Base-by-base conservation (phyloP, 768 basidiomycete species). In the Russula virescens region DNA sequence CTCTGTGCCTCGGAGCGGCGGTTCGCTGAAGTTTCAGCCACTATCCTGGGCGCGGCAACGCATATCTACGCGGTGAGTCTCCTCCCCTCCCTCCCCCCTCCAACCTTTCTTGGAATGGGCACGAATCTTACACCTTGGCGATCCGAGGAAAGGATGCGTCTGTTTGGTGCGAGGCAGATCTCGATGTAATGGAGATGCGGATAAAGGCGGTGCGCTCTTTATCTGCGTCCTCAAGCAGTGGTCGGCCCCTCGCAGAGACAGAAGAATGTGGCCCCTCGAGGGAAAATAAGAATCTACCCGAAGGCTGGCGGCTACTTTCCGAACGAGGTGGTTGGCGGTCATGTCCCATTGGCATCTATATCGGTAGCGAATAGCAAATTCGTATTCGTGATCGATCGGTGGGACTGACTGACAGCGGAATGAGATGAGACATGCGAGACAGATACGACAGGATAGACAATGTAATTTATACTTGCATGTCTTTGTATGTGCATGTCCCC, bases 271-370 rank as follows among this genome's bases (percentile, higher is more conserved):
- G 2, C n/a, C 9, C 6, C 4, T 2, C 16, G 7, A 10, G n/a
- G 25, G 38, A 31, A 31, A 28, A 25, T 6, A 35, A 38, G 3
- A 55, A 59, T 25, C 51, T 75, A 8, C 71, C 74, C 1, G 62
- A 67, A 9, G 89, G 87, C 23, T 91, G 89, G 88, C 76, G 75
- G 54, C 58, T 77, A 46, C 73, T 85, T 14, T 74, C 77, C 31
- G 70, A 71, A 23, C 72, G 66, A 19, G 74, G 73, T 18, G 71
- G 72, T 42, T 90, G 89, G 89, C 78, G 75, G 64, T 78, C 84
- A 2, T 85, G 82, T 69, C 88, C 89, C 6, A 85, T 91, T 49
- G 89, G 89, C 10, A 77, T 88, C 54, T 81, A 76, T 62, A 66
- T 71, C 13, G 35, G 48, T 50, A 65, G 68, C 66, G 28, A 47